These are phyloP conservation scores for Ophiocordyceps robertsii DNA, from an alignment of 2,329 filamentous ascomycete genomes.

Conservation along the genomic window DNA sequence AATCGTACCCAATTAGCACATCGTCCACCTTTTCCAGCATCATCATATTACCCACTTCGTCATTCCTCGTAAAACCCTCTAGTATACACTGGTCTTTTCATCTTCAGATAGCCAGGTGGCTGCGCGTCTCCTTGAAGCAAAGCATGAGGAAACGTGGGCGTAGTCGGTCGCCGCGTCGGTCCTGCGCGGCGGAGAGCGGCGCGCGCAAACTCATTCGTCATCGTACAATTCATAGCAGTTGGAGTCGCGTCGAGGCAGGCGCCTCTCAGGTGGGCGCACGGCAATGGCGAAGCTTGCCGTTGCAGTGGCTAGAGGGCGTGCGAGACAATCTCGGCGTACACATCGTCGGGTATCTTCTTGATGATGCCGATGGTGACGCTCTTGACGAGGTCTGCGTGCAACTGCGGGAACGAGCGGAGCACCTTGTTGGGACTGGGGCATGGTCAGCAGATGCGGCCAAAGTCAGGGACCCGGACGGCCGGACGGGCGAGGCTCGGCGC, in stretches of 20 bases:
- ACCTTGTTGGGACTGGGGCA: slow-evolving; percentile 74
- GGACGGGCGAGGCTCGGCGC: no score
- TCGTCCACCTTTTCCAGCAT: no score
- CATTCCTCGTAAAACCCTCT: no score
- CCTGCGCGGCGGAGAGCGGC: background rate
- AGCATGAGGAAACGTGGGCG: background rate
- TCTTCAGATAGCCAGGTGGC: no score
- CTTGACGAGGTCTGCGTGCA: slow-evolving; percentile 76
- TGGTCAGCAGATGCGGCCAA: slow-evolving; percentile 7
- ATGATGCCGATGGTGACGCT: slow-evolving; percentile 75
- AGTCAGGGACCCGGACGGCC: background rate
- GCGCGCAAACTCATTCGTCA: background rate
- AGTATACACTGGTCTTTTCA: no score
- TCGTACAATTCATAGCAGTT: slow-evolving; percentile 1
- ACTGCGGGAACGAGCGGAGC: slow-evolving; percentile 70
- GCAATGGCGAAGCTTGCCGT: background rate
- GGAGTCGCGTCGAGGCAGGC: background rate
- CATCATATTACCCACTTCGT: no score
- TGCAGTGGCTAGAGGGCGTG: slow-evolving; percentile 53
- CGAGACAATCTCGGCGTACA: slow-evolving; percentile 79
- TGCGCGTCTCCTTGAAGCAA: no score
- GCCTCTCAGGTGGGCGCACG: background rate
- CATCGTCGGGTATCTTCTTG: slow-evolving; percentile 76
- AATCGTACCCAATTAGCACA: no score
- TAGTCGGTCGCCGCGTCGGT: background rate